These are phyloP conservation scores for Kernera saxatilis DNA, from an alignment of 345 rosid species.

Conservation along the genomic window DNA sequence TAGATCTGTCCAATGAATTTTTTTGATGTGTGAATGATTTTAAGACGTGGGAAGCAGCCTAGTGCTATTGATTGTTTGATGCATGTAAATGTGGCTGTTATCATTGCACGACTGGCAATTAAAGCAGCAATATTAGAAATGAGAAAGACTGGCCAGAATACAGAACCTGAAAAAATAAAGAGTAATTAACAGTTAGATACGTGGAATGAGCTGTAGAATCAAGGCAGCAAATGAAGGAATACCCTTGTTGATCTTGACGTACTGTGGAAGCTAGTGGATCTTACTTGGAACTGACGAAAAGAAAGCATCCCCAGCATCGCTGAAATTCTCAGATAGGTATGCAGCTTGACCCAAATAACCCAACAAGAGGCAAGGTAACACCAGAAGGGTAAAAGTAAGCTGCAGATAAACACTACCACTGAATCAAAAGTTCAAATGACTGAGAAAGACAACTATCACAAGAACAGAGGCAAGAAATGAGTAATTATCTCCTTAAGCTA, in stretches of 20 bases:
- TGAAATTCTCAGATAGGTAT: constrained; percentile 60
- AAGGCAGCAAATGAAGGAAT: constrained; percentile 26
- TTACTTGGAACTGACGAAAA: constrained; percentile 91
- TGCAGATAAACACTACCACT: constrained; percentile 57
- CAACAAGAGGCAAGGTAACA: constrained; percentile 95
- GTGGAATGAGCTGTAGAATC: neutral
- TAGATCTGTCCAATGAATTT: constrained; percentile 98
- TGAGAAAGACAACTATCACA: constrained; percentile 1
- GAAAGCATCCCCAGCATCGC: constrained; percentile 58
- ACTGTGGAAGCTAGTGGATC: constrained; percentile 30
- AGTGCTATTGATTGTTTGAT: constrained; percentile 94
- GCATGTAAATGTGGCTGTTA: constrained; percentile 95
- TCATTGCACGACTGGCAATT: constrained; percentile 97
- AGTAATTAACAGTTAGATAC: constrained; percentile 9
- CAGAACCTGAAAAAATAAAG: constrained; percentile 46
- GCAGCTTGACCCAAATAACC: constrained; percentile 99
- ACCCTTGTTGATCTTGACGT: constrained; percentile 30
- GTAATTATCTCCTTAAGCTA: constrained; percentile 32
- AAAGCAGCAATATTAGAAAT: constrained; percentile 87
- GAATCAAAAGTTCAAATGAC: constrained; percentile 33
- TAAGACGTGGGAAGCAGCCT: constrained; percentile 97
- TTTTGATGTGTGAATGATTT: constrained; percentile 95
- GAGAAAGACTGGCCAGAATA: constrained; percentile 80
- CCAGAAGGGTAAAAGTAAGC: constrained; percentile 95
- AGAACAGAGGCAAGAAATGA: neutral